Evolutionary conservation across 441 rosid genomes (phyloP), one percentile per base, ranked within the genome.

Genomic region (Gossypium gossypioides): DNA sequence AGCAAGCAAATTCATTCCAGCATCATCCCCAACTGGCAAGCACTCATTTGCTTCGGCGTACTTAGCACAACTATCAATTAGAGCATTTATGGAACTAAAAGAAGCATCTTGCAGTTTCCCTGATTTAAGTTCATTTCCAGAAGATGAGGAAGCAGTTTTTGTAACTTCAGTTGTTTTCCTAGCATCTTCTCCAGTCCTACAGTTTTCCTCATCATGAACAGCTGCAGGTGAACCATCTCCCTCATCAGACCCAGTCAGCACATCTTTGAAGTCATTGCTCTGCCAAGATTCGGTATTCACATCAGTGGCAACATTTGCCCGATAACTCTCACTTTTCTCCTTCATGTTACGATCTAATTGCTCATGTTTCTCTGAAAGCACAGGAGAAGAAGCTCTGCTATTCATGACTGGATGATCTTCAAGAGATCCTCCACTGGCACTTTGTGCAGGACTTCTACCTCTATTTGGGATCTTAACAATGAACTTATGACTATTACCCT

Each of bases 1-100:
- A 61, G 99, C 99, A 73, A 96, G 92, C 76, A 93, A 84, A 80
- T 96, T 89, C 94, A 96, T 93, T 69, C 98, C 99, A 78, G 84
- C 87, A 81, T 93, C 93, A 83, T 96, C 99, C n/a, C 83, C 91
- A 75, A 75, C 82, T 16, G 92, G 79, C 67, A 79, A 54, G 55
- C 82, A 72, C 13, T 80, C 79, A 83, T 66, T 79, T 18, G 84
- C 81, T 82, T 88, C 94, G 6, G 97, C 86, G 68, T 77, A 82
- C 85, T 90, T 87, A 0, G 76, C 93, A 75, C 98, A 94, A 73
- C 97, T 96, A 80, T 93, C 99, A 76, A 91, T 84, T 76, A 96
- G 74, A 58, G 97, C 97, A 89, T 90, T 86, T 77, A 96, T 92
- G 46, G 97, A 85, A 77, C 89, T 85, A 70, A 81, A 87, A 51